These are phyloP conservation scores for Teratosphaeria zuluensis DNA, from an alignment of 2,329 filamentous ascomycete genomes.

Conservation along the genomic window DNA sequence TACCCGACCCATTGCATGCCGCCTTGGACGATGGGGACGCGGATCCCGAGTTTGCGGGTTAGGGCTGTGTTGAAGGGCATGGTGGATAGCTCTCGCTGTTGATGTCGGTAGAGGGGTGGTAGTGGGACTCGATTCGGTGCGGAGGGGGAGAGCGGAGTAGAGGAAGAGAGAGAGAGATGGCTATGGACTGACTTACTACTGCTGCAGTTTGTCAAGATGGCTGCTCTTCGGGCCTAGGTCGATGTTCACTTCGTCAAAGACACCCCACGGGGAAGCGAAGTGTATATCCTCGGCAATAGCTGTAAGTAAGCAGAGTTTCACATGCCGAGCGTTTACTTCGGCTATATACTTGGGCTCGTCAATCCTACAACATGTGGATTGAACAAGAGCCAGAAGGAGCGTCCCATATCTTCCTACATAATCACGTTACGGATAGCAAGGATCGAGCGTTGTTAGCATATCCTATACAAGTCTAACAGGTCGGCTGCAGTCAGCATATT, in stretches of 20 bases:
- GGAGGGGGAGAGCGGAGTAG: neutral
- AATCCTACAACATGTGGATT: no score
- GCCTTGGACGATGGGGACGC: slow-evolving; percentile 71
- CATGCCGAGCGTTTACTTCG: neutral
- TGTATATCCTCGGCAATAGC: neutral
- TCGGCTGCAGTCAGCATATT: neutral
- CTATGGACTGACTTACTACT: neutral
- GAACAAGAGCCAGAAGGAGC: no score
- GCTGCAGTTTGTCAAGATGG: neutral
- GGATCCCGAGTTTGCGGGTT: slow-evolving; percentile 51
- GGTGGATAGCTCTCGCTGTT: neutral
- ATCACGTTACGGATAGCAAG: neutral
- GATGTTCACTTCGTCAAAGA: neutral
- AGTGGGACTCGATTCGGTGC: neutral
- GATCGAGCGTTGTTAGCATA: neutral
- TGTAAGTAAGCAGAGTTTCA: neutral
- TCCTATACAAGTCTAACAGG: neutral
- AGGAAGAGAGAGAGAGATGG: neutral
- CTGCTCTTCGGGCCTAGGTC: neutral
- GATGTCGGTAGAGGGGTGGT: neutral
- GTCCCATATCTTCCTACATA: neutral
- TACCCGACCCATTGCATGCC: slow-evolving; percentile 84
- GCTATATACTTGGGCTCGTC: neutral
- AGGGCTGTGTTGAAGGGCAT: slow-evolving; percentile 59
- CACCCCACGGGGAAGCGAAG: neutral